Conservation (phyloP, 371 early-diverging fungal species). For the Sporodiniella umbellata region DNA sequence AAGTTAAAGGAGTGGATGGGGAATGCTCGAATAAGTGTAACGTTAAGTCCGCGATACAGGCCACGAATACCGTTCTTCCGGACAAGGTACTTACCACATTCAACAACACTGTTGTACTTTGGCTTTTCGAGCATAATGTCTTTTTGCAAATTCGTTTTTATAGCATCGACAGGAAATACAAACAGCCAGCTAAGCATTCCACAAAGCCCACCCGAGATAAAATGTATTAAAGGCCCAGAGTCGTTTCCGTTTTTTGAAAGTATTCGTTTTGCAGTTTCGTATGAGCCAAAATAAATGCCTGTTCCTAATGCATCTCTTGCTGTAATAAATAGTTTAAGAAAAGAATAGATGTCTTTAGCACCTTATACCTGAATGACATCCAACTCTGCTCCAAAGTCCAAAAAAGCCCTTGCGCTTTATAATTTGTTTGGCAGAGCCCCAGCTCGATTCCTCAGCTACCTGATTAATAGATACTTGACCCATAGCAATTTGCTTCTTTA, state of each 20-base stretch:
- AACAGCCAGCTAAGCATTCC: slow-evolving; percentile 77
- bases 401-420: slow-evolving; percentile 38
- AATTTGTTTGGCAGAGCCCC: slow-evolving; percentile 47
- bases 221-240: slow-evolving; percentile 61
- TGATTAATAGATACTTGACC: slow-evolving; percentile 8
- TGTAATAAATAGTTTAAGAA: slow-evolving; percentile 1
- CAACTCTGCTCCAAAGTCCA: slow-evolving; percentile 43
- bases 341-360: background rate
- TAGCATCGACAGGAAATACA: slow-evolving; percentile 76
- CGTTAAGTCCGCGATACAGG: slow-evolving; percentile 71
- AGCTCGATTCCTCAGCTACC: slow-evolving; percentile 28
- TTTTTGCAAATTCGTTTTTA: slow-evolving; percentile 74
- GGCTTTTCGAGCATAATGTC: slow-evolving; percentile 57
- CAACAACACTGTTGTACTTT: slow-evolving; percentile 41
- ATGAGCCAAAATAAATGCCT: slow-evolving; percentile 73
- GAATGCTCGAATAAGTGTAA: slow-evolving; percentile 75
- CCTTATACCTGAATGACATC: slow-evolving; percentile 37
- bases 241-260: slow-evolving; percentile 32
- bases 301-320: slow-evolving; percentile 72
- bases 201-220: slow-evolving; percentile 73
- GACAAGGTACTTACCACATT: slow-evolving; percentile 55
- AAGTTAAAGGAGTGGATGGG: slow-evolving; percentile 83
- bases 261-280: slow-evolving; percentile 67
- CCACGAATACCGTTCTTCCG: slow-evolving; percentile 54
- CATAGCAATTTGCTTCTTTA: slow-evolving; percentile 26